Base-by-base conservation (phyloP, 208 protist genomes). In the Trypanosoma scelopori region DNA sequence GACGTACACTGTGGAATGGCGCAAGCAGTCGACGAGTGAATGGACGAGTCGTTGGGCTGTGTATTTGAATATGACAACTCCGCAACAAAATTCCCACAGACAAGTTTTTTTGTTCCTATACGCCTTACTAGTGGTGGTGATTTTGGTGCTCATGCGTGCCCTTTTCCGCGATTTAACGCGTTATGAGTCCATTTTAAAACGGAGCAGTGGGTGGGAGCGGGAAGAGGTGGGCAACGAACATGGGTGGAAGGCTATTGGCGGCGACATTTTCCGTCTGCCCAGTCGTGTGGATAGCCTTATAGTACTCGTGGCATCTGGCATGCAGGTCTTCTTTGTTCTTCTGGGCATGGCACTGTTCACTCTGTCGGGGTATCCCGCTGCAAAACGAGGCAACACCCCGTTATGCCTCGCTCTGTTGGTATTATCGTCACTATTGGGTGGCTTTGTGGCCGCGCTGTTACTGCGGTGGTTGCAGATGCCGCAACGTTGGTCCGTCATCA, bases 101-200 rank as follows among this genome's bases (percentile, higher is more conserved):
- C 95, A 97, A 72, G 97, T 85, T 90, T 97, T 97, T 67, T 91
- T 85, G 12, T 92, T 98, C 47, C 69, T 98, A 41, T 98, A 98
- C 80, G 94, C 87, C 4, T 63, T 97, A 3, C 79, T 98, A 60
- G 94, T 98, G 35, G 89, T 98, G 1, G 55, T 98, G 35, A 94
- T 96, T 73, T 74, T 98, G 80, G 98, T 98, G 42, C 82, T 98
- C 76, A 63, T 98, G 49, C 75, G 93, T 32, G 95, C 93, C 3
- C 79, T 98, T 11, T 79, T 87, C 45, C 69, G 78, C n/a, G 96
- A 98, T 67, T 83, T 98, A 39, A 55, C 65, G 28, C 22, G 65
- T 16, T 97, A 98, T 68, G 93, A 35, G n/a, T 47, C 65, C 20
- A 11, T 68, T 39, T 41, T 55, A n/a, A 50, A 51, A 6, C 5